phyloP scores from a whole-genome alignment of 805 yeast species.

The Wickerhamomyces sydowiorum region DNA sequence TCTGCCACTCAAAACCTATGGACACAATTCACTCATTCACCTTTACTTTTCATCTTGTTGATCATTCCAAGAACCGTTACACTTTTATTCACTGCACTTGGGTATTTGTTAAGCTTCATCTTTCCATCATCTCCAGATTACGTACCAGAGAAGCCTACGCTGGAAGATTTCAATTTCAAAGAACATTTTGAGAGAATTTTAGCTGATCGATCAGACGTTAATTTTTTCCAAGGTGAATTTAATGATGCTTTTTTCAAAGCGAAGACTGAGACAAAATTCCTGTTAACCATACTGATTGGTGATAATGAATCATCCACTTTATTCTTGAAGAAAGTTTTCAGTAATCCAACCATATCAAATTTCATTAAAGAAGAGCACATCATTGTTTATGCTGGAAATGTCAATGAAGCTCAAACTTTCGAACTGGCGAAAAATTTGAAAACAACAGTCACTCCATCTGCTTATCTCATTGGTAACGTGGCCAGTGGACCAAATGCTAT shows the following conservation, averaged over 20 bases:
- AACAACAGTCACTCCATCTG: slow-evolving; percentile 49
- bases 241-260: slow-evolving; percentile 15
- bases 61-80: slow-evolving; percentile 49
- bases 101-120: slow-evolving; percentile 26
- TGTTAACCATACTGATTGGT: slow-evolving; percentile 14
- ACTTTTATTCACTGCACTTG: slow-evolving; percentile 33
- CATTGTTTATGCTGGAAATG: slow-evolving; percentile 61
- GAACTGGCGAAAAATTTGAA: slow-evolving; percentile 54
- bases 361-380: slow-evolving; percentile 35
- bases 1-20: background rate
- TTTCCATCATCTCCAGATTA: slow-evolving; percentile 30
- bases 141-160: slow-evolving; percentile 26
- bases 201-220: slow-evolving; percentile 9
- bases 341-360: slow-evolving; percentile 38
- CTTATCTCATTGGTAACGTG: slow-evolving; percentile 50
- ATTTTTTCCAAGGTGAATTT: slow-evolving; percentile 14
- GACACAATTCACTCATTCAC: slow-evolving; percentile 16
- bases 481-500: slow-evolving; percentile 34
- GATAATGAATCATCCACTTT: slow-evolving; percentile 25
- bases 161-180: slow-evolving; percentile 9
- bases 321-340: slow-evolving; percentile 39
- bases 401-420: slow-evolving; percentile 58
- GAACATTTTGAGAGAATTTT: slow-evolving; percentile 9
- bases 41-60: slow-evolving; percentile 46
- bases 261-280: slow-evolving; percentile 15